Evolutionary conservation across 345 rosid genomes (phyloP).

Genomic region (Durio zibethinus): DNA sequence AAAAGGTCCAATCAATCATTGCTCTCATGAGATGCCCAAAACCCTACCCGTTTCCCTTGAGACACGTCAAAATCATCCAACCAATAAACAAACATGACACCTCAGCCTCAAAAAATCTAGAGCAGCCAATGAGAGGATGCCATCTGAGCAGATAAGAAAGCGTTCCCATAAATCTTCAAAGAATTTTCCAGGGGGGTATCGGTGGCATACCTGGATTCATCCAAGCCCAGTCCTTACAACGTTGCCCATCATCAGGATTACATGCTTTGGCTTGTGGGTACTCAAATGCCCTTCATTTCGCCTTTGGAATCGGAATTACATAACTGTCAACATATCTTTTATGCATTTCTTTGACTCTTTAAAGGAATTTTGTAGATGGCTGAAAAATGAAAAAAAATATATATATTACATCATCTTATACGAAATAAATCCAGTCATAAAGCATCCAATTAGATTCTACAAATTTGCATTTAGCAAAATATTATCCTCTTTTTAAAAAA

Average conservation of each 20-base stretch:
- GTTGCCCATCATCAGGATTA: slow-evolving; percentile 29
- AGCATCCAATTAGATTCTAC: not conserved
- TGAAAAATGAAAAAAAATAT: not conserved
- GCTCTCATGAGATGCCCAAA: slow-evolving; percentile 28
- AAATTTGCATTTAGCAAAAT: not conserved
- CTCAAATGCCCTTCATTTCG: slow-evolving; percentile 12
- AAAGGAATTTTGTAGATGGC: too few species aligned
- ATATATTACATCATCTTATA: not conserved
- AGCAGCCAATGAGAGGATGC: slow-evolving; percentile 27
- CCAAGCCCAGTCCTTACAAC: slow-evolving; percentile 11
- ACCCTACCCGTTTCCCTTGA: slow-evolving; percentile 21
- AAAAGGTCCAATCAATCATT: slow-evolving; percentile 54
- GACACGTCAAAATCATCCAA: slow-evolving; percentile 48
- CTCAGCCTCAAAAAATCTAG: slow-evolving; percentile 44
- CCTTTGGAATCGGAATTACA: not conserved
- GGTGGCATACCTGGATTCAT: slow-evolving; percentile 24
- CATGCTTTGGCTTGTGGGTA: not conserved
- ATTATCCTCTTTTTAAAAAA: not conserved
- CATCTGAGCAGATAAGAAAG: slow-evolving; percentile 49
- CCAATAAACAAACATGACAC: slow-evolving; percentile 32
- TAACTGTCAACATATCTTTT: too few species aligned
- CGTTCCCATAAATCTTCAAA: slow-evolving; percentile 14
- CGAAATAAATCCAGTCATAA: too few species aligned
- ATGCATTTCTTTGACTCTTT: too few species aligned
- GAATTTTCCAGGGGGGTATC: slow-evolving; percentile 33